These are phyloP conservation scores for Priceomyces carsonii DNA, from an alignment of 805 yeast species.

Conservation along the genomic window DNA sequence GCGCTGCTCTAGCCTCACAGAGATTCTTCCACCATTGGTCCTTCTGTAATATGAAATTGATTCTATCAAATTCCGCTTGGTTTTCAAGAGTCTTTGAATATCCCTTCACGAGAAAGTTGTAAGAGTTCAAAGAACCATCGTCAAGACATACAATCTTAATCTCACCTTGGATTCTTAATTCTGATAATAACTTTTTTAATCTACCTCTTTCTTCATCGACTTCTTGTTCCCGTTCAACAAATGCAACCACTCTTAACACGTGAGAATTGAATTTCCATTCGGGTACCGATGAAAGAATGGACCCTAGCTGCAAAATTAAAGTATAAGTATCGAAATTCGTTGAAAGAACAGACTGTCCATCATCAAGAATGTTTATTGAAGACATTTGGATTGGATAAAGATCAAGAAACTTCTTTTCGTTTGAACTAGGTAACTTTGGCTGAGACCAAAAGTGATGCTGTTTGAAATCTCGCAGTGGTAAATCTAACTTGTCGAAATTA, in stretches of 20 bases:
- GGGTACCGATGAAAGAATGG: conserved; percentile 89
- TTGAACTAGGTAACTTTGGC: conserved; percentile 8
- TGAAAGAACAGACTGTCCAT: conserved; percentile 70
- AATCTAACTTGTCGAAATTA: conserved; percentile 66
- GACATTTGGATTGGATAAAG: conserved; percentile 97
- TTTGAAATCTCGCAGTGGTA: conserved; percentile 53
- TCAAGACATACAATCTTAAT: conserved; percentile 72
- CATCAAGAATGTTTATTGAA: conserved; percentile 66
- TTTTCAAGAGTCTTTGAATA: conserved; percentile 34
- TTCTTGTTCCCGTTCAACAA: conserved; percentile 78
- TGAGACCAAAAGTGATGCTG: conserved; percentile 14
- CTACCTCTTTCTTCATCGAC: conserved; percentile 68
- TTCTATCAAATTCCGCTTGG: conserved; percentile 34
- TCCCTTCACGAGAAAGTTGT: conserved; percentile 80
- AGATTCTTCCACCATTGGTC: conserved; percentile 89
- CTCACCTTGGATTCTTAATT: conserved; percentile 82
- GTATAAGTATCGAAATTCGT: conserved; percentile 97
- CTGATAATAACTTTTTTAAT: conserved; percentile 61
- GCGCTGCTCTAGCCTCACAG: conserved; percentile 52
- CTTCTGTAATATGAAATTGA: conserved; percentile 51
- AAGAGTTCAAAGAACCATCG: conserved; percentile 55
- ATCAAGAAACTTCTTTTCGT: conserved; percentile 62
- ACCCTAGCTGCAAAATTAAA: conserved; percentile 88
- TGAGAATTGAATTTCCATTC: conserved; percentile 80
- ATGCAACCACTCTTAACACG: conserved; percentile 75